These are phyloP conservation scores for Gastrolobium bilobum DNA, from an alignment of 306 rosid species.

Conservation along the genomic window DNA sequence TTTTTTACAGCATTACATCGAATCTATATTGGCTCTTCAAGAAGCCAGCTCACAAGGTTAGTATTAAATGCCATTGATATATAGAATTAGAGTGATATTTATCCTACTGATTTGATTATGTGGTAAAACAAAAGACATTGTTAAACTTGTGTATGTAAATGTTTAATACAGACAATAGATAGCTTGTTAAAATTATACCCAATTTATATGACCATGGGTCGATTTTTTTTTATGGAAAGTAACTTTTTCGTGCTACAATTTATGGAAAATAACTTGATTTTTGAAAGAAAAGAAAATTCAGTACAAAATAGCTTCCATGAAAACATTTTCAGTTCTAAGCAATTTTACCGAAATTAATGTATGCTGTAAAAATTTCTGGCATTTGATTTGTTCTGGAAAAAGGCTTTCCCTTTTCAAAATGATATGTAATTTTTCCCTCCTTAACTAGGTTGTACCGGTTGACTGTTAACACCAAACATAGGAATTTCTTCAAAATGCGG, in stretches of 20 bases:
- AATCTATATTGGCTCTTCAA: constrained; percentile 88
- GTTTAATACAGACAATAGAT: background rate
- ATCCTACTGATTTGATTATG: constrained; percentile 30
- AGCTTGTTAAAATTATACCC: background rate
- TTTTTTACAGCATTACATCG: constrained; percentile 85
- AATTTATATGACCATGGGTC: constrained; percentile 13
- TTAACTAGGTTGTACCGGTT: constrained; percentile 12
- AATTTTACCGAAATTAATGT: too few relatives aligned
- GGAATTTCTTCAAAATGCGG: constrained; percentile 11
- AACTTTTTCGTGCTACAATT: background rate
- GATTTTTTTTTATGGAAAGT: constrained; percentile 29
- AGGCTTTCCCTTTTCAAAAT: background rate
- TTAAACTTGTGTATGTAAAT: background rate
- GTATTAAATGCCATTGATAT: constrained; percentile 10
- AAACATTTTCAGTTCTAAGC: background rate
- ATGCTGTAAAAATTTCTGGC: too few relatives aligned
- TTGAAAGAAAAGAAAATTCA: background rate
- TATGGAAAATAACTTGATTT: constrained; percentile 23
- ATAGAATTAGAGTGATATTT: constrained; percentile 24
- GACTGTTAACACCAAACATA: background rate
- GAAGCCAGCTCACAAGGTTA: constrained; percentile 84
- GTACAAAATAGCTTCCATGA: constrained; percentile 20
- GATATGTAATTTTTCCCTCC: background rate
- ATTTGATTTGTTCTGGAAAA: background rate
- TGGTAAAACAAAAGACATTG: constrained; percentile 23